Conservation (phyloP, 768 basidiomycete genomes). For the Tricholoma matsutake region DNA sequence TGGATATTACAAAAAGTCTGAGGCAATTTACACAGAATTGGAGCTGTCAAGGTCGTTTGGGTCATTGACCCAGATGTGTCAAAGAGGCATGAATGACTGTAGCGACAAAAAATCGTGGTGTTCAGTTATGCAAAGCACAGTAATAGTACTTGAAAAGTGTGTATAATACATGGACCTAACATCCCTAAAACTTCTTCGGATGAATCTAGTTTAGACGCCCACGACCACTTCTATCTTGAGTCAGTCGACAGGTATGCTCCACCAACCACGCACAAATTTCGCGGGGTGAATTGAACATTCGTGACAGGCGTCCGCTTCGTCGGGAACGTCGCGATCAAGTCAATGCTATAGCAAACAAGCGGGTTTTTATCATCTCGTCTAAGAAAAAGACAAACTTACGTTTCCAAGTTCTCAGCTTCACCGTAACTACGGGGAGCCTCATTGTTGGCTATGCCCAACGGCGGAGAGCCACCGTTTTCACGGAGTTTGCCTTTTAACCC, state of each 20-base stretch:
- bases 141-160: background rate
- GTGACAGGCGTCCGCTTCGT: conserved; percentile 95
- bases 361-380: conserved; percentile 7
- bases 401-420: conserved; percentile 62
- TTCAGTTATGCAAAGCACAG: no score
- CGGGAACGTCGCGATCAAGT: conserved; percentile 86
- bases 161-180: background rate
- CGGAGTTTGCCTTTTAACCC: conserved; percentile 55
- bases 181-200: background rate
- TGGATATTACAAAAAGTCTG: no score
- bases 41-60: no score
- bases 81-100: no score
- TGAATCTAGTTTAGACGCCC: background rate
- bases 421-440: conserved; percentile 30
- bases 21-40: no score
- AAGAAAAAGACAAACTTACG: conserved; percentile 46
- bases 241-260: conserved; percentile 71
- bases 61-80: no score
- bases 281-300: conserved; percentile 90
- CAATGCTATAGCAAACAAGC: conserved; percentile 48
- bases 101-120: no score
- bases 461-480: conserved; percentile 44
- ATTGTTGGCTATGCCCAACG: conserved; percentile 14
- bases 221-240: conserved; percentile 31
- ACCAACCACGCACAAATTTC: conserved; percentile 89